Evolutionary conservation across 148 eudicot species (phyloP).

Genomic region (Chenopodium quinoa): DNA sequence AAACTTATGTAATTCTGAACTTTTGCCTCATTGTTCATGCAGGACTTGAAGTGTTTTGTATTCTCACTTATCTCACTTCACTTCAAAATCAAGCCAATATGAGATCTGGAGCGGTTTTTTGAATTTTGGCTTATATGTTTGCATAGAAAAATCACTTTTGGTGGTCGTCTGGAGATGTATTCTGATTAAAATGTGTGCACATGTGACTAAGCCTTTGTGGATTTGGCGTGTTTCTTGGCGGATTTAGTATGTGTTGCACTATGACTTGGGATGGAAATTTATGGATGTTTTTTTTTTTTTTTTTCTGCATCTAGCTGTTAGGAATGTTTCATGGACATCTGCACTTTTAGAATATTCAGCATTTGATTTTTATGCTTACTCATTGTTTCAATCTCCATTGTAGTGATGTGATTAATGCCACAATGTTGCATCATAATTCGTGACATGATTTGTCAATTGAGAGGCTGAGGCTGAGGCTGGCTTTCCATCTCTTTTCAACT

Average conservation of each 20-base stretch:
- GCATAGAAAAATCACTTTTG: neutral
- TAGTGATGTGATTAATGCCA: neutral
- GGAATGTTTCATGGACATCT: neutral
- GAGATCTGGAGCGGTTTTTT: neutral
- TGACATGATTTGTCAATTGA: too few relatives aligned
- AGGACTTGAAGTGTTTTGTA: conserved; percentile 83
- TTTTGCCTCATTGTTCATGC: conserved; percentile 23
- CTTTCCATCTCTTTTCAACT: too few relatives aligned
- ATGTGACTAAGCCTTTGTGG: neutral
- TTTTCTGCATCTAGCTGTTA: neutral
- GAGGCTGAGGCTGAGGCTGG: neutral
- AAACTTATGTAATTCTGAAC: neutral
- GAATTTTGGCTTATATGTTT: neutral
- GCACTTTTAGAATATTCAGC: neutral
- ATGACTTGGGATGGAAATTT: neutral
- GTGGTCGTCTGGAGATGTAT: neutral
- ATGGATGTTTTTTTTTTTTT: neutral
- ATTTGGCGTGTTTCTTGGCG: neutral
- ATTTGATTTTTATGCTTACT: neutral
- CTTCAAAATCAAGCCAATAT: conserved; percentile 82
- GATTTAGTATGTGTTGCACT: neutral
- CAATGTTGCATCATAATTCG: neutral
- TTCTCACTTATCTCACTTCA: conserved; percentile 74
- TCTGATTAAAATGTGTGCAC: neutral
- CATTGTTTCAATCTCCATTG: neutral